Conservation (phyloP, 768 basidiomycete species). For the Asterophora lycoperdoides region DNA sequence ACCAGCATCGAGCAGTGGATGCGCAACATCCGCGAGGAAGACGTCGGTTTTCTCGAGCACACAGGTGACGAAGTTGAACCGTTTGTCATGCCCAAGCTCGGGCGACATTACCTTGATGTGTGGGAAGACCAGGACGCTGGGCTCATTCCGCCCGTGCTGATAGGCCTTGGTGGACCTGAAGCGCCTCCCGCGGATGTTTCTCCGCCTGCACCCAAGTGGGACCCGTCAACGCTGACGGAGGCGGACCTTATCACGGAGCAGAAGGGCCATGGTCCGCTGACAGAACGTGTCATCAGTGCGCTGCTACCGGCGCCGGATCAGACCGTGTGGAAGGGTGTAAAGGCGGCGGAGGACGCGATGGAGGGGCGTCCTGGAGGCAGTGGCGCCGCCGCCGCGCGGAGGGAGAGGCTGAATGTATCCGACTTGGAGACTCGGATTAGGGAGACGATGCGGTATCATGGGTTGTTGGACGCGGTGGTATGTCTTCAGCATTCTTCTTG, state of each 20-base stretch:
- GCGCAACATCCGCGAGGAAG: conserved; percentile 88
- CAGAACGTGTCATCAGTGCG: conserved; percentile 78
- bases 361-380: conserved; percentile 79
- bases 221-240: conserved; percentile 77
- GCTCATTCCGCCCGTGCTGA: conserved; percentile 24
- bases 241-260: conserved; percentile 66
- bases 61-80: conserved; percentile 89
- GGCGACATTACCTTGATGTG: conserved; percentile 79
- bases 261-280: conserved; percentile 81
- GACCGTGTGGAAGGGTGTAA: conserved; percentile 68
- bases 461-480: conserved; percentile 65
- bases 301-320: conserved; percentile 66
- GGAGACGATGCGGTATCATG: conserved; percentile 76
- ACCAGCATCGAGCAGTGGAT: conserved; percentile 86
- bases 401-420: conserved; percentile 72
- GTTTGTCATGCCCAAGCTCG: conserved; percentile 81
- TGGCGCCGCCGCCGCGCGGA: conserved; percentile 69
- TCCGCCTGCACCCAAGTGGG: conserved; percentile 69
- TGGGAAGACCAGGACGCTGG: conserved; percentile 91
- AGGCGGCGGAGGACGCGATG: conserved; percentile 82
- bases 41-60: conserved; percentile 89
- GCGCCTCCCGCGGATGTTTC: conserved; percentile 32
- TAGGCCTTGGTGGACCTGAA: conserved; percentile 27
- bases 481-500: conserved; percentile 27
- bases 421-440: conserved; percentile 73